A percentile compares a stretch with the other conserved stretches of the same genome.
phyloP scores from a whole-genome alignment of 495 filamentous ascomycete genomes.

The Penicillium cataractarum region DNA sequence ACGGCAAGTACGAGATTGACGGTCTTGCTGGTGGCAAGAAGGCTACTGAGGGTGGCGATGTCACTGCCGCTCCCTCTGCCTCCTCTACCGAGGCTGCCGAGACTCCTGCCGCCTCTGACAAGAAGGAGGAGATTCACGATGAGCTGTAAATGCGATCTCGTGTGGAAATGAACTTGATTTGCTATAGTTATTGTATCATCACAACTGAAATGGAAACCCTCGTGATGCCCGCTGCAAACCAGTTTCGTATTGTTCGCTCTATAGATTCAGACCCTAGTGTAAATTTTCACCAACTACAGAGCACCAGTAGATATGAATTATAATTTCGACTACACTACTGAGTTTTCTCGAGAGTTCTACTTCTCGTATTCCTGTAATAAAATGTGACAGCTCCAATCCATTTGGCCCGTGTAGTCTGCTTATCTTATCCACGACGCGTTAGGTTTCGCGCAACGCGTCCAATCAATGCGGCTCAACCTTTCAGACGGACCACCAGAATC shows the following conservation, averaged over 20 bases:
- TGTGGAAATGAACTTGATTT: constrained; percentile 23
- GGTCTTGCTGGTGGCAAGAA: constrained; percentile 54
- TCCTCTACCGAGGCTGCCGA: constrained; percentile 30
- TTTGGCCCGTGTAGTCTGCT: constrained; percentile 11
- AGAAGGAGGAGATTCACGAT: constrained; percentile 42
- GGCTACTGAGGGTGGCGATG: constrained; percentile 36
- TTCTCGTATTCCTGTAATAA: background rate
- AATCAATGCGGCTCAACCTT: constrained; percentile 8
- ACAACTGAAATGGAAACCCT: constrained; percentile 17
- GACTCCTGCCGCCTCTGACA: constrained; percentile 34
- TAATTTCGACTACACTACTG: too few relatives aligned
- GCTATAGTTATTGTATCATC: constrained; percentile 25
- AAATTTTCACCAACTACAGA: too few relatives aligned
- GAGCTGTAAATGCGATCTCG: constrained; percentile 41
- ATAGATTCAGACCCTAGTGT: too few relatives aligned
- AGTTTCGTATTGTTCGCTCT: too few relatives aligned
- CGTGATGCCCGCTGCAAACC: background rate
- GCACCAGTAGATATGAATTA: too few relatives aligned
- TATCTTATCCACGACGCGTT: constrained; percentile 21
- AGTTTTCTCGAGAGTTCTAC: too few relatives aligned
- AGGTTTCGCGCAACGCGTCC: constrained; percentile 23
- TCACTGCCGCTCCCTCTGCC: constrained; percentile 27
- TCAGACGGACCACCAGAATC: background rate
- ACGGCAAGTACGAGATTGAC: constrained; percentile 84
- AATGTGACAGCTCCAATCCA: background rate